Evolutionary conservation across 148 eudicot species (phyloP).

Genomic region (Amaranthus hypochondriacus): DNA sequence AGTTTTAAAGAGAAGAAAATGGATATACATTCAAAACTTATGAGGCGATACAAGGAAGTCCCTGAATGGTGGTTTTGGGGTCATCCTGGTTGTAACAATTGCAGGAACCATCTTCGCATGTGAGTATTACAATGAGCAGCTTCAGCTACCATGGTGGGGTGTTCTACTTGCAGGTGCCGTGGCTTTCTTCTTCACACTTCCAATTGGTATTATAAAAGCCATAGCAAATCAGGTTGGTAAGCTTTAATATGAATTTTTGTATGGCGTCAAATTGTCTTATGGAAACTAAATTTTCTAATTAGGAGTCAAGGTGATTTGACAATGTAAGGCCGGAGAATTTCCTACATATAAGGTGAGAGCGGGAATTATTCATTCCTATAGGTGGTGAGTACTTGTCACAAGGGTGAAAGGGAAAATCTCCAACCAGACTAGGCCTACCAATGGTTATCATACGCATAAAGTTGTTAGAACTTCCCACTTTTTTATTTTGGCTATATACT

Average conservation of each 20-base stretch:
- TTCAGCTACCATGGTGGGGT: slow-evolving; percentile 99
- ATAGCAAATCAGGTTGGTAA: slow-evolving; percentile 79
- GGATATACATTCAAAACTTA: slow-evolving; percentile 85
- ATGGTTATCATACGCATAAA: no score
- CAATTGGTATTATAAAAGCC: slow-evolving; percentile 90
- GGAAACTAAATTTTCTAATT: neutral
- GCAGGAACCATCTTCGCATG: slow-evolving; percentile 69
- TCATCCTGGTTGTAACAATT: slow-evolving; percentile 61
- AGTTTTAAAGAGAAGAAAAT: slow-evolving; percentile 65
- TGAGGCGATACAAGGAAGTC: slow-evolving; percentile 79
- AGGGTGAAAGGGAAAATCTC: no score
- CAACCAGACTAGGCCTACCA: no score
- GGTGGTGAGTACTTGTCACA: no score
- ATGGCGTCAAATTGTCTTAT: neutral
- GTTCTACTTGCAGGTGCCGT: slow-evolving; percentile 83
- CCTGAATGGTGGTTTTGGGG: slow-evolving; percentile 99
- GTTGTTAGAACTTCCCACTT: no score
- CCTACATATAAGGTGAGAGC: no score
- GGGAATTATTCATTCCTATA: no score
- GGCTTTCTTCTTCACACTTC: slow-evolving; percentile 91
- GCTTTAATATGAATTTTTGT: neutral
- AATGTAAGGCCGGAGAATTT: no score
- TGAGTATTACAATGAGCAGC: slow-evolving; percentile 90
- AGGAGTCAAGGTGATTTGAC: neutral
- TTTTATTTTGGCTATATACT: neutral